Evolutionary conservation across 1,284 basidiomycete species (phyloP).

Genomic region (Fistulinella cinereoalba): DNA sequence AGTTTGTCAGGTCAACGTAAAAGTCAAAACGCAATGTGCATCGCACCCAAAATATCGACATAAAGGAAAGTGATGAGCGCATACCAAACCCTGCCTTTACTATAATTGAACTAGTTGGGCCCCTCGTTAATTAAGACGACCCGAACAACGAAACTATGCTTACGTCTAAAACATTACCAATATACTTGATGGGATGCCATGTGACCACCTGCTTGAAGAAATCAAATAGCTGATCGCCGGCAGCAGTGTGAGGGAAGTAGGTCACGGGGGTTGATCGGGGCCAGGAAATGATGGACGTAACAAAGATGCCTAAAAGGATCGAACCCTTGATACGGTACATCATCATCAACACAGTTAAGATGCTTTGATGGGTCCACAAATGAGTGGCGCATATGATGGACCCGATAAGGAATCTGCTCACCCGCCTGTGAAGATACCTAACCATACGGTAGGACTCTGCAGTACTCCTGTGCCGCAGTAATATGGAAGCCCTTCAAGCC

Average conservation of each 20-base stretch:
- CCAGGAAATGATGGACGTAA: conserved; percentile 89
- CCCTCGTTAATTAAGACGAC: too few species aligned
- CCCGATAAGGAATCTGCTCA: conserved; percentile 31
- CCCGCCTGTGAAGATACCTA: conserved; percentile 88
- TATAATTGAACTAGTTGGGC: conserved; percentile 57
- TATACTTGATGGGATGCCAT: conserved; percentile 62
- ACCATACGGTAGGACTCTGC: conserved; percentile 78
- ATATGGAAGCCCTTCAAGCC: conserved; percentile 42
- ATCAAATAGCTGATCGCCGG: conserved; percentile 73
- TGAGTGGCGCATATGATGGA: conserved; percentile 12
- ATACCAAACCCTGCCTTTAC: conserved; percentile 81
- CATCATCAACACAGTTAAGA: conserved; percentile 77
- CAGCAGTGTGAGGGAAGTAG: conserved; percentile 71
- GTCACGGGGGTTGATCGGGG: conserved; percentile 79
- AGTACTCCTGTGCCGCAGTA: conserved; percentile 72
- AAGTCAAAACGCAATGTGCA: not conserved
- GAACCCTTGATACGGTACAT: conserved; percentile 85
- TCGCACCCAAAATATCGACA: conserved; percentile 76
- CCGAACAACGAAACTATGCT: conserved; percentile 26
- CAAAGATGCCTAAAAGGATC: conserved; percentile 79
- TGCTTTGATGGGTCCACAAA: conserved; percentile 36
- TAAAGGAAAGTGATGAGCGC: conserved; percentile 87
- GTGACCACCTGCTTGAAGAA: conserved; percentile 88
- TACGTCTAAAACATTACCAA: conserved; percentile 65
- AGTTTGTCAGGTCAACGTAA: not conserved